Percentiles rank a stretch among this genome's conserved stretches.
These are phyloP conservation scores for Oenanthe javanica DNA, from an alignment of 140 eudicot species.

Conservation along the genomic window DNA sequence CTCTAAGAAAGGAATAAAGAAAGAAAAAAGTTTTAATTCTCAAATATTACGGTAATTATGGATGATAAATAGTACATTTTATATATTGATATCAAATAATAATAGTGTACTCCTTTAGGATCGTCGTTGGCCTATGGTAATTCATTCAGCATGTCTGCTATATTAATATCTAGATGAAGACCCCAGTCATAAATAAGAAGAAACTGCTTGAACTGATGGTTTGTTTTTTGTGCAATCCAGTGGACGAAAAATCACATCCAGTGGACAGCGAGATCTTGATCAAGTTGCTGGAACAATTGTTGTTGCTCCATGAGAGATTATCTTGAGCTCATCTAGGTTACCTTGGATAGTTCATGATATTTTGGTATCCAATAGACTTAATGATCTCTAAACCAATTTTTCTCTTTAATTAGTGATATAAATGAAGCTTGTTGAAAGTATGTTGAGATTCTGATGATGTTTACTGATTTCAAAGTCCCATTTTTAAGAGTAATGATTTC, in stretches of 20 bases:
- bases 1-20: background rate
- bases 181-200: background rate
- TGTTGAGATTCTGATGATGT: background rate
- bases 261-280: constrained; percentile 27
- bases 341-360: background rate
- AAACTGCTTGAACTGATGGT: background rate
- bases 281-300: constrained; percentile 53
- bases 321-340: background rate
- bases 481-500: background rate
- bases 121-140: background rate
- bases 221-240: constrained; percentile 18
- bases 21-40: background rate
- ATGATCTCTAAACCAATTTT: constrained; percentile 14
- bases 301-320: constrained; percentile 30
- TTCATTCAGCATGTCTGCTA: background rate
- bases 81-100: background rate
- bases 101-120: too few relatives aligned
- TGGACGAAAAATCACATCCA: constrained; percentile 70
- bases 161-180: too few relatives aligned
- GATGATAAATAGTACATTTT: background rate
- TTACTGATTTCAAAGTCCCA: background rate
- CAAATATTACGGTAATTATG: background rate
- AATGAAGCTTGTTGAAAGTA: constrained; percentile 11
- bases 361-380: constrained; percentile 16
- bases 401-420: constrained; percentile 13